Base-by-base conservation (phyloP, 2,329 filamentous ascomycete species). In the Hypoxylon sp. region DNA sequence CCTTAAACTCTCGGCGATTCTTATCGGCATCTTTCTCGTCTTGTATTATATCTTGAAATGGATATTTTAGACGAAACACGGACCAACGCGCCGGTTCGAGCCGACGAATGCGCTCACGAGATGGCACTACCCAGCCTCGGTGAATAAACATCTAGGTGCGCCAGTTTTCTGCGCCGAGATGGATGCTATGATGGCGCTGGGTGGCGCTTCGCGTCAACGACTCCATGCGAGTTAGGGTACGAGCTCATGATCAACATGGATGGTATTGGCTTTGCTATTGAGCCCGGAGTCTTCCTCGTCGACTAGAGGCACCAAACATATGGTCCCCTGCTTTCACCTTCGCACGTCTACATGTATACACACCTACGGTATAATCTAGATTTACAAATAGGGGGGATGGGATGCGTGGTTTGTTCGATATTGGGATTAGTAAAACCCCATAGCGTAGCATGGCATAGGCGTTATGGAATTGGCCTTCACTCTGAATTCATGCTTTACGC, bases 1-100 rank as follows among this genome's bases (percentile, higher is more conserved):
- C 33, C 76, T 99, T 60, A 97, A 97, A 75, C 80, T 99, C 45
- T 87, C 92, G 0, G 94, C 85, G 20, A 96, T 97, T 33, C 82
- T 96, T 20, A 83, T 94, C 38, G 92, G 78, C 5, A 75, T 79
- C 7, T 87, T 96, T 42, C 68, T 98, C 49, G 75, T 92, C 54
- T 71, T 97, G 33, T 98, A 91, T 76, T 92, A 92, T 71, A 77
- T 88, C 10, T 77, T 83, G 66, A 84, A 84, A 65, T 80, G 88
- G 74, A 78, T 91, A 51, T 84, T 90, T 58, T 86, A 69, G 77
- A 33, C 21, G 8, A 21, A 42, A 23, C 27, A 23, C 27, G 18
- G 4, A n/a, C 45, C 35, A 27, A 10, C 4, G 5, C 24, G 18
- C 23, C 3, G 26, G 26, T 17, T 26, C 6, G n/a, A n/a, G 23